phyloP scores from a whole-genome alignment of 192 early-diverging fungal genomes.

The Backusella circina region DNA sequence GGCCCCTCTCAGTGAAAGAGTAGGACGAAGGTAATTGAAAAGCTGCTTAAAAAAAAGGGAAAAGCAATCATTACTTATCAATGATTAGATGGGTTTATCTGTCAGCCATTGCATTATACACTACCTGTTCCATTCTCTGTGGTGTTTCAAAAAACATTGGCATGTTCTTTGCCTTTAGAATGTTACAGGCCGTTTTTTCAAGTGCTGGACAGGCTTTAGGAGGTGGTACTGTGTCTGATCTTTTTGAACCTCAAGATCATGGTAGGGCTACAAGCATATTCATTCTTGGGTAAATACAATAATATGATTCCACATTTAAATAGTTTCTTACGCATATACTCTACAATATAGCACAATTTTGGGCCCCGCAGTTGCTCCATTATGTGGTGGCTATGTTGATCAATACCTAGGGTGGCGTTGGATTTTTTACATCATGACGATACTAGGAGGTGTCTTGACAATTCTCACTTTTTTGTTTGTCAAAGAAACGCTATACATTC shows the following conservation, averaged over 20 bases:
- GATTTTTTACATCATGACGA: constrained; percentile 56
- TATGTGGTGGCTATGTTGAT: constrained; percentile 36
- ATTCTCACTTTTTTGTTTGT: constrained; percentile 46
- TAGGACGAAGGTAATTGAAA: constrained; percentile 20
- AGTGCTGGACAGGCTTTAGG: constrained; percentile 30
- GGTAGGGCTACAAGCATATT: constrained; percentile 29
- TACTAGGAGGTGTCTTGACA: constrained; percentile 47
- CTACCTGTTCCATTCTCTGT: constrained; percentile 21
- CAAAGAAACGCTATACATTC: constrained; percentile 52
- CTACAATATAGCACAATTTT: constrained; percentile 22
- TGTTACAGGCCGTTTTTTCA: constrained; percentile 28
- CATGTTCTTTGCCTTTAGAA: constrained; percentile 26
- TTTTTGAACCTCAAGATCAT: constrained; percentile 28
- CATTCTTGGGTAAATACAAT: constrained; percentile 19
- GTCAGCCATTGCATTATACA: constrained; percentile 18
- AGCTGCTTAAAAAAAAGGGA: not conserved
- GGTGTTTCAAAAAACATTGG: constrained; percentile 28
- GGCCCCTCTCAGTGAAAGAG: constrained; percentile 22
- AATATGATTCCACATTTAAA: not conserved
- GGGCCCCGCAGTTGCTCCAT: constrained; percentile 37
- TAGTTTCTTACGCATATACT: not conserved
- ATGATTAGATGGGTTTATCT: constrained; percentile 33
- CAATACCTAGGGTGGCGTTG: constrained; percentile 36
- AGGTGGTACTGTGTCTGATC: constrained; percentile 36
- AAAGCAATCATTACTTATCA: not conserved